These are phyloP conservation scores for Furculomyces boomerangus DNA, from an alignment of 371 early-diverging fungal genomes.

Conservation along the genomic window DNA sequence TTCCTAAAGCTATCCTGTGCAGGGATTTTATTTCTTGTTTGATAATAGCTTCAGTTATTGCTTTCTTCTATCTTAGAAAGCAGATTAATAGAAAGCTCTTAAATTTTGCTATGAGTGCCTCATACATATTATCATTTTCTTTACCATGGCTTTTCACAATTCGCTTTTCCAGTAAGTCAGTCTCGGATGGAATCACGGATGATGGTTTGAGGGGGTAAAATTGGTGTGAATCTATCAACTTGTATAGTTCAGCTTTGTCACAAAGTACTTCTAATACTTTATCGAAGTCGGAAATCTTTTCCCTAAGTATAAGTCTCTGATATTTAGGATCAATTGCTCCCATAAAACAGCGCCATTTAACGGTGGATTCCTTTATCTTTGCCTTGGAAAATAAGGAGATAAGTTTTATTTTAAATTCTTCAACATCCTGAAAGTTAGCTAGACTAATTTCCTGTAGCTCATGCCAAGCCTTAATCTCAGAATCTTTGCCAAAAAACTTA, in stretches of 20 bases:
- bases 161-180: too few species aligned
- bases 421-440: neutral
- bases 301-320: neutral
- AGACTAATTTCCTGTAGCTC: neutral
- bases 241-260: neutral
- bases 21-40: neutral
- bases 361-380: neutral
- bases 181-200: neutral
- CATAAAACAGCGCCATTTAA: neutral
- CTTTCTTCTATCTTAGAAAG: neutral
- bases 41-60: neutral
- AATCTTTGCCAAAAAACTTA: neutral
- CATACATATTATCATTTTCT: neutral
- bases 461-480: neutral
- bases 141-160: neutral
- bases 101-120: neutral
- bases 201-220: neutral
- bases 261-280: neutral
- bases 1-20: neutral
- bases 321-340: neutral
- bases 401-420: neutral
- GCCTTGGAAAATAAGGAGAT: neutral
- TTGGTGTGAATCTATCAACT: neutral
- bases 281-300: neutral
- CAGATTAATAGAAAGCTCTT: neutral